Evolutionary conservation across 2,329 filamentous ascomycete species (phyloP), one percentile per base, ranked within the genome.

Genomic region (Hypoxylon sp.): DNA sequence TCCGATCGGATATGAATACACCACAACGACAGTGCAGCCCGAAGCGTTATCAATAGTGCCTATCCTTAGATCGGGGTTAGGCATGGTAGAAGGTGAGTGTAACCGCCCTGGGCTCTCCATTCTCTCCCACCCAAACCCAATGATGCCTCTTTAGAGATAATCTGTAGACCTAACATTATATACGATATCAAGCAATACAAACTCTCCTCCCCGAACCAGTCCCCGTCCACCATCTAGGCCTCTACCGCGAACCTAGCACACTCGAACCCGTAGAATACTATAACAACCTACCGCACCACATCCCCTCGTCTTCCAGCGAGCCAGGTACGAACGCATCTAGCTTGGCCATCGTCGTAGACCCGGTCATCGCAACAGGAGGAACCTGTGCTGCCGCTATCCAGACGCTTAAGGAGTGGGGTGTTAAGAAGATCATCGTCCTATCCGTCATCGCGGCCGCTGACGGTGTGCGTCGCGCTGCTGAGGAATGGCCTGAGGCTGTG

Each of bases 251-350:
- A 79, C 93, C 92, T 67, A 89, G 89, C 62, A 95, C 93, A 48
- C 90, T 98, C 62, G 89, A 93, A 75, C 93, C 94, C 2, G 94
- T 98, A 65, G 94, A 97, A 82, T 97, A 98, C 87, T 98, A 98
- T 87, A 98, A 98, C 85, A 97, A 97, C 81, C 90, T 98, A 19
- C 94, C 94, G 37, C 91, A 93, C 81, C 91, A 93, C 81, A 78
- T 84, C 42, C 69, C 78, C 54, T 72, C 80, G 31, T 67, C 76
- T 48, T 72, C 78, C 42, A 78, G 80, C 35, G 77, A 81, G 2
- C 79, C 83, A 1, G 79, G 55, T 54, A 75, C 82, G 47, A 67
- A 73, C 39, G 74, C 78, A 47, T 82, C 82, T 48, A 84, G 79
- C 65, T 85, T 97, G 11, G 94, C 94, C 65, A 92, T 98, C 77